Conservation (phyloP, 2,329 filamentous ascomycete species). For the Phialophora verrucosa region DNA sequence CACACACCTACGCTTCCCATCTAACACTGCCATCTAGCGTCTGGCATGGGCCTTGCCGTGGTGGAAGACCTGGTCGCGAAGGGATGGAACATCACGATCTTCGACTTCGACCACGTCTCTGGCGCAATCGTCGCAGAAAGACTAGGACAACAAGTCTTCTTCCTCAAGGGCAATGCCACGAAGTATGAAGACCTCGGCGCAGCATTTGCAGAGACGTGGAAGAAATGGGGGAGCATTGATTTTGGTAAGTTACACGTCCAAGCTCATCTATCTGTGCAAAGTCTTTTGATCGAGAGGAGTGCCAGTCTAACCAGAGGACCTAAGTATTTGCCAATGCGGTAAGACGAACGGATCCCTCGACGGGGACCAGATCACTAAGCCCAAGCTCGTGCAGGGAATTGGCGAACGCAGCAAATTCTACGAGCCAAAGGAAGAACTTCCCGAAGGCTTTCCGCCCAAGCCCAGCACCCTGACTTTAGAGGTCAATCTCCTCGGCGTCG, state of each 20-base stretch:
- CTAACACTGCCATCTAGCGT: background rate
- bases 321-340: constrained; percentile 15
- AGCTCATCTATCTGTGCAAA: background rate
- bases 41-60: constrained; percentile 13
- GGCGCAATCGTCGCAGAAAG: constrained; percentile 1
- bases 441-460: background rate
- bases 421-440: constrained; percentile 7
- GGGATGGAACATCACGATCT: constrained; percentile 10
- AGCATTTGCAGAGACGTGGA: constrained; percentile 3
- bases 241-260: background rate
- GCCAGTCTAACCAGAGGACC: background rate
- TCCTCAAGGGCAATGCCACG: background rate
- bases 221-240: constrained; percentile 1
- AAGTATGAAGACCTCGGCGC: constrained; percentile 2
- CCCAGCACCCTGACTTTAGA: constrained; percentile 6
- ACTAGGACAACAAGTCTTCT: constrained; percentile 4
- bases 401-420: constrained; percentile 5
- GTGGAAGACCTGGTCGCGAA: constrained; percentile 3
- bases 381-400: background rate
- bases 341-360: background rate
- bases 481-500: constrained; percentile 13
- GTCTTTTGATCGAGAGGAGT: background rate
- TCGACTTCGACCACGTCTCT: background rate
- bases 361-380: background rate
- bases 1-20: background rate